Base-by-base conservation (phyloP, 129 eudicot genomes). In the Heracleum sosnowskyi region DNA sequence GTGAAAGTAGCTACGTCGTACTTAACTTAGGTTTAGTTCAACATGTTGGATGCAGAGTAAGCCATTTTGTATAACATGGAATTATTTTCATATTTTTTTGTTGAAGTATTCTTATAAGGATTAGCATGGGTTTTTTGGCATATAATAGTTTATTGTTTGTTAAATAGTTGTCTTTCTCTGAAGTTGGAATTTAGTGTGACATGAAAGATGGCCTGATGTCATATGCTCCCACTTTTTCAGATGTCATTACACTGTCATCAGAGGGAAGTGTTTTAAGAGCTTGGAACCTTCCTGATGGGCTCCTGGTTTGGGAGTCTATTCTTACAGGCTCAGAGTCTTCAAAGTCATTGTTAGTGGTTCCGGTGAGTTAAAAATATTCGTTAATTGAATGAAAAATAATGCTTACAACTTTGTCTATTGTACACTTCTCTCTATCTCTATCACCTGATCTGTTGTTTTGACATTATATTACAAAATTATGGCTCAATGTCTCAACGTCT, bases 201-300 rank as follows among this genome's bases (percentile, higher is more conserved):
- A 41, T 83, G 68, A 72, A 66, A 62, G 36, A 28, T 34, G 68
- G 72, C 39, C 35, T 64, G 66, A 35, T 79, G 77, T 75, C 79
- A 46, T 78, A 78, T 46, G 24, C 28, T 76, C 18, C 51, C 78
- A 37, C 22, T 41, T 22, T 82, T 2, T 76, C 95, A 96, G 99
- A 92, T 87, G 97, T 90, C 57, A 82, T 96, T 78, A 96, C 93
- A 13, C 86, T 92, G 68, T 92, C 99, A 80, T 92, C 99, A 33
- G 90, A 89, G 69, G 97, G 99, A 79, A 90, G 88, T 80, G 77
- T 92, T 49, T 78, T 96, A 80, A 87, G 97, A 89, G 99, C 99
- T 35, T 96, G 99, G 99, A 96, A 96, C 86, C 99, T 96, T 90
- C 97, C 99, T 76, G 99, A 96, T 77, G 99, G 99, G 60, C 99